Evolutionary conservation across 495 filamentous ascomycete genomes (phyloP).

Genomic region (Penicillium pancosmium): DNA sequence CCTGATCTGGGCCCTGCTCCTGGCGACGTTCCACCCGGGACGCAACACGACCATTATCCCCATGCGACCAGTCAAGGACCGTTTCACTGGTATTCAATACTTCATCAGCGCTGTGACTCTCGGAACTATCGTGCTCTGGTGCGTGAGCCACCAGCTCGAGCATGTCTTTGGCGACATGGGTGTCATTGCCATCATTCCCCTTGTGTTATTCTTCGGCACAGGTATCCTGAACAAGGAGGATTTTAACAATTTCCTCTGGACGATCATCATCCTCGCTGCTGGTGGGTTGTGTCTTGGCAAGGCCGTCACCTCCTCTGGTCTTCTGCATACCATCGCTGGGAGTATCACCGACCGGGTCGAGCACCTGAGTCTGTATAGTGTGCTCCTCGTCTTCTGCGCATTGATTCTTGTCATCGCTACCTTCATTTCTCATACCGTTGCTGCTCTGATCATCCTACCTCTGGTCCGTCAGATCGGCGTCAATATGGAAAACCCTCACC

Average conservation of each 20-base stretch:
- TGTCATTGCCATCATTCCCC: slow-evolving; percentile 93
- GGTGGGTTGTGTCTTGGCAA: slow-evolving; percentile 93
- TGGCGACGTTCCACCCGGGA: slow-evolving; percentile 81
- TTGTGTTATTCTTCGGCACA: slow-evolving; percentile 94
- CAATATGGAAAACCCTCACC: slow-evolving; percentile 84
- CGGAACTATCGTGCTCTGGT: slow-evolving; percentile 91
- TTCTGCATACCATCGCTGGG: slow-evolving; percentile 86
- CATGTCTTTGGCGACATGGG: slow-evolving; percentile 95
- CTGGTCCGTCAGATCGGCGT: slow-evolving; percentile 84
- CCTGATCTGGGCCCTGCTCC: slow-evolving; percentile 84
- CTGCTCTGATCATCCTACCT: slow-evolving; percentile 91
- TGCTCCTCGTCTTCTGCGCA: slow-evolving; percentile 81
- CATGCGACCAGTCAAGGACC: slow-evolving; percentile 84
- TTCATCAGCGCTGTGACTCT: slow-evolving; percentile 87
- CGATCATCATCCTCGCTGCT: slow-evolving; percentile 97
- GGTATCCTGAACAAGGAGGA: slow-evolving; percentile 99
- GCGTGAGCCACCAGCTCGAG: slow-evolving; percentile 85
- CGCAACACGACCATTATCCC: slow-evolving; percentile 88
- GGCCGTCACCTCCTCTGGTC: slow-evolving; percentile 87
- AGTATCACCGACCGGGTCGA: slow-evolving; percentile 73
- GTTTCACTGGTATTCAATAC: slow-evolving; percentile 86
- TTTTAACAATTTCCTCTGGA: slow-evolving; percentile 99
- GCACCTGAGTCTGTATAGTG: slow-evolving; percentile 80
- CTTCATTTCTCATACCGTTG: slow-evolving; percentile 97
- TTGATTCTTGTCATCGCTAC: slow-evolving; percentile 93